phyloP scores from a whole-genome alignment of 805 yeast genomes.

The Ogataea chonburiensis region DNA sequence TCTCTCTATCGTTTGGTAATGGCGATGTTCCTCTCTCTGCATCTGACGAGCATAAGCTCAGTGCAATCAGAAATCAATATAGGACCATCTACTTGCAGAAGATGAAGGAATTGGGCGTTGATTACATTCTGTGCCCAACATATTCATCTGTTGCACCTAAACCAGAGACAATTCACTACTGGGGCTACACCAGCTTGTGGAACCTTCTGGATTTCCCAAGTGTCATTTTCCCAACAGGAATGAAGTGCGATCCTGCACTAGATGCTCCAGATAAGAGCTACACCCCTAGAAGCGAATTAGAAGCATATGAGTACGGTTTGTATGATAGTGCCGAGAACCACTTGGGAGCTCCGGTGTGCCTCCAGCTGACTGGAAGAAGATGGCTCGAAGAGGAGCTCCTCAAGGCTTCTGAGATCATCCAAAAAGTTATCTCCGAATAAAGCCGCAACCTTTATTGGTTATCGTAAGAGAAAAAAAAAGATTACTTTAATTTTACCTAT shows the following conservation, averaged over 20 bases:
- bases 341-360: conserved; percentile 45
- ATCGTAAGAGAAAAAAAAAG: not conserved
- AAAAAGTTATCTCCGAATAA: conserved; percentile 24
- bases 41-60: conserved; percentile 47
- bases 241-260: conserved; percentile 41
- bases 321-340: conserved; percentile 37
- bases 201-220: conserved; percentile 67
- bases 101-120: conserved; percentile 34
- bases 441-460: too few relatives aligned
- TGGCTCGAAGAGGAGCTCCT: conserved; percentile 50
- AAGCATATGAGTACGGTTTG: conserved; percentile 32
- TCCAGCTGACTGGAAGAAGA: conserved; percentile 51
- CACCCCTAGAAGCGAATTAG: conserved; percentile 26
- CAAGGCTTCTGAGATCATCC: conserved; percentile 36
- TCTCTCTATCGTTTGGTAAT: conserved; percentile 51
- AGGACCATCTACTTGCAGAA: conserved; percentile 48
- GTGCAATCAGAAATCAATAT: conserved; percentile 48
- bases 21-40: conserved; percentile 47
- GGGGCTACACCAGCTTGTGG: conserved; percentile 75
- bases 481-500: not conserved
- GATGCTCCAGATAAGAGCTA: conserved; percentile 22
- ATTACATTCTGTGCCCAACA: conserved; percentile 61
- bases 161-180: conserved; percentile 57
- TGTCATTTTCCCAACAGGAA: conserved; percentile 57
- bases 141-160: conserved; percentile 66